Evolutionary conservation across 352 stramenopile genomes (phyloP).

Genomic region (Detonula confervacea): DNA sequence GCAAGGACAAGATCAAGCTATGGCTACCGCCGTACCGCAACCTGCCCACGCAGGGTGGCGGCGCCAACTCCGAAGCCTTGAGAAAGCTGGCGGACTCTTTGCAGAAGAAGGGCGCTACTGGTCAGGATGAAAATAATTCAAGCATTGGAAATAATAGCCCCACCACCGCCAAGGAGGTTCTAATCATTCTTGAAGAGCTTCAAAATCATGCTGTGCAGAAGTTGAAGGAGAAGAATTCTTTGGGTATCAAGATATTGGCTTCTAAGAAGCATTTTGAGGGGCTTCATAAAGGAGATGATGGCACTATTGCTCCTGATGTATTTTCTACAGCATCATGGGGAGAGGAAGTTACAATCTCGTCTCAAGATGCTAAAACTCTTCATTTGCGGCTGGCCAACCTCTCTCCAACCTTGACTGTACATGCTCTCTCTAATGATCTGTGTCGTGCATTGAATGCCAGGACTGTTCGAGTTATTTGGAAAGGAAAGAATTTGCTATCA

Average conservation of each 20-base stretch:
- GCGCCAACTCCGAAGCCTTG: not conserved
- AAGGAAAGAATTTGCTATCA: slow-evolving; percentile 23
- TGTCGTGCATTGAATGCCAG: slow-evolving; percentile 15
- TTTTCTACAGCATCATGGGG: slow-evolving; percentile 2
- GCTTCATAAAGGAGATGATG: not conserved
- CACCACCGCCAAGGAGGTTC: slow-evolving; percentile 4
- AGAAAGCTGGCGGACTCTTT: not conserved
- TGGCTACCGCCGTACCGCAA: slow-evolving; percentile 33
- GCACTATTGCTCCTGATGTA: too few species aligned
- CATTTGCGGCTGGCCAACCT: slow-evolving; percentile 19
- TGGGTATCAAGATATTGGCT: slow-evolving; percentile 8
- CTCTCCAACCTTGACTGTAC: slow-evolving; percentile 11
- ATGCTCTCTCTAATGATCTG: slow-evolving; percentile 15
- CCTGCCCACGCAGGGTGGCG: not conserved
- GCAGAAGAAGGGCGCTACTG: not conserved
- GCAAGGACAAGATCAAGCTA: slow-evolving; percentile 36
- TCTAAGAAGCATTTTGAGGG: slow-evolving; percentile 1
- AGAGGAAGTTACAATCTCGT: not conserved
- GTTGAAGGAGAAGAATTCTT: slow-evolving; percentile 21
- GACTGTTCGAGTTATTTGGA: slow-evolving; percentile 18
- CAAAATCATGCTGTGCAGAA: slow-evolving; percentile 36
- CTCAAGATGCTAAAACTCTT: not conserved
- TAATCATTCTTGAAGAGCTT: slow-evolving; percentile 18
- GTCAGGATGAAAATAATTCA: too few species aligned
- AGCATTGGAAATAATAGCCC: too few species aligned